phyloP scores from a whole-genome alignment of 2,329 filamentous ascomycete species.

The Aspergillus calidoustus region DNA sequence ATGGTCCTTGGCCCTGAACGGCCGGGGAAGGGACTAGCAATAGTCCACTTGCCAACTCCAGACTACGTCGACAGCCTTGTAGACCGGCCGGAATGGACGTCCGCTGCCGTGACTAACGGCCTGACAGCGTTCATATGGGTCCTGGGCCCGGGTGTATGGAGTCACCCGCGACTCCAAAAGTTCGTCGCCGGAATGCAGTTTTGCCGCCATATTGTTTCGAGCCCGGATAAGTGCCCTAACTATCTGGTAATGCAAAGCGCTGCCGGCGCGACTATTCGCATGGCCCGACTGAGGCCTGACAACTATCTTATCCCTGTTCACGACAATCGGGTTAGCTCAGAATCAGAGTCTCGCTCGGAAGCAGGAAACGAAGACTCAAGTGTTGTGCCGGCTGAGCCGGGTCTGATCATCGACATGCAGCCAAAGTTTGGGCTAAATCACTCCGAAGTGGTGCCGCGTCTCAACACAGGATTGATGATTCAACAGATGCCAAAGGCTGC shows the following conservation, averaged over 20 bases:
- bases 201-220: conserved; percentile 77
- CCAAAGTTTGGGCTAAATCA: conserved; percentile 48
- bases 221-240: conserved; percentile 75
- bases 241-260: conserved; percentile 71
- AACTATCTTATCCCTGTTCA: conserved; percentile 73
- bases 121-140: conserved; percentile 79
- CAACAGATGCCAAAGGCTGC: conserved; percentile 36
- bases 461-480: conserved; percentile 30
- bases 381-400: conserved; percentile 46
- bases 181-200: conserved; percentile 69
- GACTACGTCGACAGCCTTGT: conserved; percentile 74
- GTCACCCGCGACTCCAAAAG: conserved; percentile 64
- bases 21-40: conserved; percentile 73
- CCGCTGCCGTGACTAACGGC: conserved; percentile 66
- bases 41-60: conserved; percentile 75
- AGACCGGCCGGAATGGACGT: conserved; percentile 72
- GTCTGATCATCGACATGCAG: conserved; percentile 51
- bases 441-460: conserved; percentile 33
- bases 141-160: conserved; percentile 69
- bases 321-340: conserved; percentile 58
- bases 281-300: conserved; percentile 73
- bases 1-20: conserved; percentile 77
- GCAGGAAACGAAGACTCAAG: conserved; percentile 22
- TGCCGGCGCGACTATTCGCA: conserved; percentile 67
- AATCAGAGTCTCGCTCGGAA: conserved; percentile 32